Evolutionary conservation across 768 basidiomycete species (phyloP).

Genomic region (Termitomyces sp.): DNA sequence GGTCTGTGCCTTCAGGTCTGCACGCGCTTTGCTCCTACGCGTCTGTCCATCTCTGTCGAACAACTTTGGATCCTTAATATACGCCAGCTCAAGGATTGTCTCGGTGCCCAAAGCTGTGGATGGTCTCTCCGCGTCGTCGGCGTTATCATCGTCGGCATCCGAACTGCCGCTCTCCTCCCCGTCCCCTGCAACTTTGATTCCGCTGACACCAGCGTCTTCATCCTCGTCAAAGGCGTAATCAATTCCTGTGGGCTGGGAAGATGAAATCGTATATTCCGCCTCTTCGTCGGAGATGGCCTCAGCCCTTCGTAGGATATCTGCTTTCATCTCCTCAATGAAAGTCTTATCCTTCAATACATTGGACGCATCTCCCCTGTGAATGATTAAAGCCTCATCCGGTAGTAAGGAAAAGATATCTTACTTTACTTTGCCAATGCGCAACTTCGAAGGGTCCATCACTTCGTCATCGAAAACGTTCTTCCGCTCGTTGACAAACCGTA

Average conservation of each 20-base stretch:
- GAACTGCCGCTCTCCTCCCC: constrained; percentile 41
- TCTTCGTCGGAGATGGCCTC: constrained; percentile 66
- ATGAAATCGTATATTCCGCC: constrained; percentile 22
- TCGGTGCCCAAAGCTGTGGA: constrained; percentile 35
- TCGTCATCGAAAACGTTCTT: constrained; percentile 76
- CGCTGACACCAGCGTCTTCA: constrained; percentile 44
- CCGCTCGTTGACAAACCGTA: constrained; percentile 35
- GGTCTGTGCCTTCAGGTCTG: constrained; percentile 63
- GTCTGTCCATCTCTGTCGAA: constrained; percentile 78
- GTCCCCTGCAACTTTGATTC: constrained; percentile 51
- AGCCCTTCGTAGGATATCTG: constrained; percentile 72
- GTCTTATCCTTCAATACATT: constrained; percentile 48
- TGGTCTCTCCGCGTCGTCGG: constrained; percentile 23
- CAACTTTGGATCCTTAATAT: constrained; percentile 65
- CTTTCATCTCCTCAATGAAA: constrained; percentile 73
- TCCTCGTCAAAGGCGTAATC: constrained; percentile 35
- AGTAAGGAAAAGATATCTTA: neutral
- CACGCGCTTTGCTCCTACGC: constrained; percentile 60
- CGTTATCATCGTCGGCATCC: constrained; percentile 29
- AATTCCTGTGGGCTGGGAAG: constrained; percentile 24
- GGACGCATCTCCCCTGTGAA: constrained; percentile 38
- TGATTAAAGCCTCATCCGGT: neutral
- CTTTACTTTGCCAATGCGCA: constrained; percentile 63
- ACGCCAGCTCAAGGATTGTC: constrained; percentile 70
- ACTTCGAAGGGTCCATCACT: constrained; percentile 52